Evolutionary conservation across 768 basidiomycete species (phyloP).

Genomic region (Rhizopogon salebrosus): DNA sequence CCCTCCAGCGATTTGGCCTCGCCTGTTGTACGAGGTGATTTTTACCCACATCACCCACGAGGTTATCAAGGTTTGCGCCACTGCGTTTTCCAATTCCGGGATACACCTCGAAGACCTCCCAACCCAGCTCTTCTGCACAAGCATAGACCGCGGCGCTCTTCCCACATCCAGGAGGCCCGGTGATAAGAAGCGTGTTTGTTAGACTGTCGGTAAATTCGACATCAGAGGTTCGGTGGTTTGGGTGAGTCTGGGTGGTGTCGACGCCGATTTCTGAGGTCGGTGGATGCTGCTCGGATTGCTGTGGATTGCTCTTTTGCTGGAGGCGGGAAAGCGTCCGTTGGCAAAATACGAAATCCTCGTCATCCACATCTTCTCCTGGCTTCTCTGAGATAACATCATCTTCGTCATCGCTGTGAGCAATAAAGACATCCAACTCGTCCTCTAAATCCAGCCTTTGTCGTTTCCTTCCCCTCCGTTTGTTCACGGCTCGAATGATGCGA

Average conservation of each 20-base stretch:
- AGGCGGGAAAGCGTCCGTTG: slow-evolving; percentile 18
- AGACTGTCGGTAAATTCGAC: slow-evolving; percentile 42
- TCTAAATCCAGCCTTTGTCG: slow-evolving; percentile 47
- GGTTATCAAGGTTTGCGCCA: slow-evolving; percentile 67
- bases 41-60: slow-evolving; percentile 90
- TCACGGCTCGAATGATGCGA: slow-evolving; percentile 51
- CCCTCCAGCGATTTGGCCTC: slow-evolving; percentile 4
- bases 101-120: slow-evolving; percentile 96
- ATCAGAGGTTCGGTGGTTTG: slow-evolving; percentile 8
- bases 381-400: slow-evolving; percentile 19
- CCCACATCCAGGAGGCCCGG: slow-evolving; percentile 79
- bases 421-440: slow-evolving; percentile 54
- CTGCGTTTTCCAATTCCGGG: slow-evolving; percentile 91
- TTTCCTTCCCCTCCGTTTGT: slow-evolving; percentile 45
- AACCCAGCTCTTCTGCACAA: slow-evolving; percentile 88
- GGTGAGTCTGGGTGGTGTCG: slow-evolving; percentile 5
- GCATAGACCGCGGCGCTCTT: slow-evolving; percentile 94
- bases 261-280: slow-evolving; percentile 1
- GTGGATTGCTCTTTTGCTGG: background rate
- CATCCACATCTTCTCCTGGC: slow-evolving; percentile 32
- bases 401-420: slow-evolving; percentile 39
- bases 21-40: slow-evolving; percentile 70
- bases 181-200: slow-evolving; percentile 82
- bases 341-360: slow-evolving; percentile 29
- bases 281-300: background rate